Conservation (phyloP, 192 early-diverging fungal species). For the Irineochytrium annulatum region DNA sequence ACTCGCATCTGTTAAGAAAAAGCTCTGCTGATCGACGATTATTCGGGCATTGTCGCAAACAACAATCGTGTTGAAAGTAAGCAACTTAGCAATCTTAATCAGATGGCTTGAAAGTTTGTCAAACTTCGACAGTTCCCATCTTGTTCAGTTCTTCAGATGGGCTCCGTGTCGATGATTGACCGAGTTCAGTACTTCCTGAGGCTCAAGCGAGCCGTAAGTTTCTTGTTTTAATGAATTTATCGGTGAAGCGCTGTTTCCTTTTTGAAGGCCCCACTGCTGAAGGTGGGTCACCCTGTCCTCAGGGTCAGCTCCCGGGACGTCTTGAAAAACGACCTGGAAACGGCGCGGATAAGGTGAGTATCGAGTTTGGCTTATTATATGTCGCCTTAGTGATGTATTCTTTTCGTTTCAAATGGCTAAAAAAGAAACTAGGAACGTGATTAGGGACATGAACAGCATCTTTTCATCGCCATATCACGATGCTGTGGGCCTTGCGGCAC, state of each 20-base stretch:
- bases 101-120: too few relatives aligned
- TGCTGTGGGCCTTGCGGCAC: slow-evolving; percentile 42
- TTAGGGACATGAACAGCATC: slow-evolving; percentile 25
- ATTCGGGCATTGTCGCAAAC: too few relatives aligned
- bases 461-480: slow-evolving; percentile 35
- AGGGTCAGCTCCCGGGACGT: neutral
- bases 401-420: too few relatives aligned
- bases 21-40: too few relatives aligned
- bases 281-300: slow-evolving; percentile 21
- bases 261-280: slow-evolving; percentile 7
- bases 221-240: neutral
- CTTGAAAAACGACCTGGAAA: neutral
- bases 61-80: too few relatives aligned
- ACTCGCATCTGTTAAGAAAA: too few relatives aligned
- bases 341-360: neutral
- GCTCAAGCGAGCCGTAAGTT: slow-evolving; percentile 13
- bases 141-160: too few relatives aligned
- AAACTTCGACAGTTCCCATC: too few relatives aligned
- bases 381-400: neutral
- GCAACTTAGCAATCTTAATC: too few relatives aligned
- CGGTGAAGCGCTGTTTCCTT: neutral
- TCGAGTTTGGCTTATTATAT: neutral
- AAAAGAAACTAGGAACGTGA: neutral
- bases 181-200: slow-evolving; percentile 19
- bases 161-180: too few relatives aligned